A percentile compares a stretch with the other conserved stretches of the same genome.
These are phyloP conservation scores for Solanum aculeatissimum DNA, from an alignment of 305 asterid genomes.

Conservation along the genomic window DNA sequence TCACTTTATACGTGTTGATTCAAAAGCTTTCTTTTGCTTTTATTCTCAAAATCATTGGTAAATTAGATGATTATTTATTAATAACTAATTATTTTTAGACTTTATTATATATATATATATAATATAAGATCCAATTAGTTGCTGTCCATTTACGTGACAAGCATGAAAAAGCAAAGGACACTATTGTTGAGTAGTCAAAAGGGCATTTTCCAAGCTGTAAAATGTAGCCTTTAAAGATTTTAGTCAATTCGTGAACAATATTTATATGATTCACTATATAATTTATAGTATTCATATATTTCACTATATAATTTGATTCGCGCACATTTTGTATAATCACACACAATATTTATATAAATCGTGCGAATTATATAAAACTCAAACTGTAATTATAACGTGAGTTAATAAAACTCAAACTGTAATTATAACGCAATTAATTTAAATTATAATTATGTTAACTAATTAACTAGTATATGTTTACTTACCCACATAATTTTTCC, in stretches of 20 bases:
- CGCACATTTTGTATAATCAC: too few relatives aligned
- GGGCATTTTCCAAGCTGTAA: neutral
- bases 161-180: neutral
- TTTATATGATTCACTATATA: too few relatives aligned
- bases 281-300: too few relatives aligned
- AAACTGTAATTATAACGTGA: too few relatives aligned
- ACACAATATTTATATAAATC: too few relatives aligned
- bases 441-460: too few relatives aligned
- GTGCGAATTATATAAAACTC: too few relatives aligned
- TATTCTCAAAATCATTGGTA: neutral
- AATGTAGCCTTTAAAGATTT: neutral
- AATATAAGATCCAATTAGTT: neutral
- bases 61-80: neutral
- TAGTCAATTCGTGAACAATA: neutral
- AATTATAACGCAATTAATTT: too few relatives aligned
- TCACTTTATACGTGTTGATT: neutral
- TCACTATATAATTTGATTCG: too few relatives aligned
- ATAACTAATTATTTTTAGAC: neutral
- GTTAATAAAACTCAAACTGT: too few relatives aligned
- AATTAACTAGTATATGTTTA: too few relatives aligned
- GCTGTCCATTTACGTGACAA: neutral
- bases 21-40: neutral
- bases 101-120: neutral
- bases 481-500: too few relatives aligned
- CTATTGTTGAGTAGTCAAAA: neutral